Base-by-base conservation (phyloP, 2,329 filamentous ascomycete species). In the Didymella segeticola region DNA sequence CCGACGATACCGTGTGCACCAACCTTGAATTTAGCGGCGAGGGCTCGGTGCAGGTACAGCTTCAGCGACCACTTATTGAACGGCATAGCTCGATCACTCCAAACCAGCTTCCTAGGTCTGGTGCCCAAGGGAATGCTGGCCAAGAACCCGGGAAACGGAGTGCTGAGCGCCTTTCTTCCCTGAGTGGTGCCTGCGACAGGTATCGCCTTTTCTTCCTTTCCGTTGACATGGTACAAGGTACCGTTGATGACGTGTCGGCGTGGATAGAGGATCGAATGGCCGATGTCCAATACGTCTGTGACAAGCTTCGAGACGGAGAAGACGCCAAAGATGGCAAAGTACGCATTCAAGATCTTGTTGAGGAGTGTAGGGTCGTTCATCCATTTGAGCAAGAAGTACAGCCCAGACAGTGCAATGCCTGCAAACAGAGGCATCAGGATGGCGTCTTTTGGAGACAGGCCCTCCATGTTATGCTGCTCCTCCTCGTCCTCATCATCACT, bases 381-480 rank as follows among this genome's bases (percentile, higher is more conserved):
- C 83, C 89, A 95, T 72, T 96, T 91, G 70, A 98, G 91, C 55
- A 96, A 80, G 65, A 93, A 88, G 78, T 98, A 98, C 11, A 98
- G 80, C 5, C 86, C 86, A 34, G 86, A 82, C 8, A 98, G 83
- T 1, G 88, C 86, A 9, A 80, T 68, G 2, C 87, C 91, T 5
- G 92, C 93, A 48, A 92, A 79, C 26, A 97, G 63, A 1, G 93
- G 95, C 59, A 97, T 90, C 65, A 96, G 74, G 62, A 98, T 84
- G 41, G 91, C 93, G 74, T 98, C 93, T 0, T 84, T 87, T 1
- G 89, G 86, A 8, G 86, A 82, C 46, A 96, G 76, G 0, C 88
- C 88, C 65, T 89, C 86, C 78, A 89, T 85, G 61, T 80, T 80
- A 56, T 86, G 83, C 14, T 78, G 68, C 9, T 80, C 77, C 23